Conservation (phyloP, 73 alveolate genomes). For the Symbiodinium pilosum region DNA sequence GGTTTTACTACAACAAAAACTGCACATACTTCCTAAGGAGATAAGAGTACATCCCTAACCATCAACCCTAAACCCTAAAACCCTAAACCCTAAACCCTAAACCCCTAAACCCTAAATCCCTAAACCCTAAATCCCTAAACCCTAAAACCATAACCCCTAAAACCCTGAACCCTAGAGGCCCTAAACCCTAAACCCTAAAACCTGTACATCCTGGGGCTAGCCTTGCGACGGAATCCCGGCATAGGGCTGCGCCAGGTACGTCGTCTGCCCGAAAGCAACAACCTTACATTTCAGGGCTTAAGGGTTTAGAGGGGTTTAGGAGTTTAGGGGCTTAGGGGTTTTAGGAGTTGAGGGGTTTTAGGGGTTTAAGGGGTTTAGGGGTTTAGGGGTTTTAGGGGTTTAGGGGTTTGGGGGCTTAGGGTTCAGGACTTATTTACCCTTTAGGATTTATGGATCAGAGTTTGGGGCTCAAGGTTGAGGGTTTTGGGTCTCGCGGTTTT, state of each 20-base stretch:
- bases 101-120: too few relatives aligned
- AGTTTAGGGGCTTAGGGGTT: too few relatives aligned
- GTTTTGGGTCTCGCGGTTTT: neutral
- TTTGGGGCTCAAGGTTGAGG: neutral
- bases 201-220: neutral
- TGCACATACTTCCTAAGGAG: too few relatives aligned
- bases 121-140: too few relatives aligned
- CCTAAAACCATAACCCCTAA: too few relatives aligned
- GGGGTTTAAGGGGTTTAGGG: neutral
- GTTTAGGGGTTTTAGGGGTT: neutral
- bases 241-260: constrained; percentile 17
- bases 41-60: too few relatives aligned
- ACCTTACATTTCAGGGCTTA: neutral
- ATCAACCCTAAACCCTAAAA: too few relatives aligned
- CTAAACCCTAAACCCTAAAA: too few relatives aligned
- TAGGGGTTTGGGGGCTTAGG: neutral
- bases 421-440: neutral
- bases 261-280: neutral
- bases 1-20: too few relatives aligned
- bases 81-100: too few relatives aligned
- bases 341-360: too few relatives aligned
- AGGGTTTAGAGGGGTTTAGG: neutral
- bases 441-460: neutral
- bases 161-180: too few relatives aligned
- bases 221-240: neutral